Evolutionary conservation across 176 grass and related monocot genomes (phyloP).

Genomic region (Oryza meyeriana): DNA sequence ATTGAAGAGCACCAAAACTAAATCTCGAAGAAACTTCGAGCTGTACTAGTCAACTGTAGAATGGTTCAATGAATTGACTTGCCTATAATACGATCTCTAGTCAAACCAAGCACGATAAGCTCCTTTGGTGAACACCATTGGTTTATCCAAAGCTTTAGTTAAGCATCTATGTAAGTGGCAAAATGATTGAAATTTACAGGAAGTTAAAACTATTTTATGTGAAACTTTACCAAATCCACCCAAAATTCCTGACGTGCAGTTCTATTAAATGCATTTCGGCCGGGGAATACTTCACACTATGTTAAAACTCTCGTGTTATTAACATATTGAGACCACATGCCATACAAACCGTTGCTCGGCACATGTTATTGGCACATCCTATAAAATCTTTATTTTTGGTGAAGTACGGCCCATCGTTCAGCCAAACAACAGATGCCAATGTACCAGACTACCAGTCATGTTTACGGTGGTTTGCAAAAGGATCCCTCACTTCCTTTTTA

Average conservation of each 20-base stretch:
- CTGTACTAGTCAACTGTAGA: slow-evolving; percentile 17
- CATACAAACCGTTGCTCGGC: no score
- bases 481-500: no score
- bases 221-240: not conserved
- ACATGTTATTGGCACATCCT: no score
- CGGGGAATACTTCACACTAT: not conserved
- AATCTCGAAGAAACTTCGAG: slow-evolving; percentile 13
- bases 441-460: no score
- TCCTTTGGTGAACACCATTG: not conserved
- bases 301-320: no score
- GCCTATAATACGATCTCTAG: not conserved
- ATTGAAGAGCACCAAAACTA: not conserved
- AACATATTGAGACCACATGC: no score
- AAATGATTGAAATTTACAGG: not conserved
- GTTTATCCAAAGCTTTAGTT: not conserved
- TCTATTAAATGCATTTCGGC: not conserved
- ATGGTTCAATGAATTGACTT: not conserved
- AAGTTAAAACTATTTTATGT: not conserved
- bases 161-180: not conserved
- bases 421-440: no score
- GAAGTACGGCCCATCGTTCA: no score
- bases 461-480: no score
- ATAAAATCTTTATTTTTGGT: no score
- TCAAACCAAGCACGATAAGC: not conserved
- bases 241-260: not conserved